Evolutionary conservation across 441 rosid species (phyloP).

Genomic region (Dalechampia spathulata): DNA sequence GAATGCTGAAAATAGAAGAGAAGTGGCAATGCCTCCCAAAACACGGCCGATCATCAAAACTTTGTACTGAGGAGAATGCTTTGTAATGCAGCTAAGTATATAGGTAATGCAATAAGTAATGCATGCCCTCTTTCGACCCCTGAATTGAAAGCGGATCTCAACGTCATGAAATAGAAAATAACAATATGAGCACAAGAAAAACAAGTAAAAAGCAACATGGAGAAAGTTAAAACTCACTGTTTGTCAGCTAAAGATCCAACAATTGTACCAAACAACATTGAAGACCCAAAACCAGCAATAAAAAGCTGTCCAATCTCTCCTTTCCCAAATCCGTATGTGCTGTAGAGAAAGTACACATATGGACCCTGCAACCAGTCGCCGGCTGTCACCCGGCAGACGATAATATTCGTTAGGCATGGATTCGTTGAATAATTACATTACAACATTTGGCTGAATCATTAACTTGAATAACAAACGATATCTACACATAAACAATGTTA

Average conservation of each 20-base stretch:
- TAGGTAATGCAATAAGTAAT: slow-evolving; percentile 82
- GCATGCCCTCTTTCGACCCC: slow-evolving; percentile 94
- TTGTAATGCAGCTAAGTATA: slow-evolving; percentile 83
- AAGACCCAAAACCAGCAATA: too few relatives aligned
- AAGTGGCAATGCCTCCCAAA: slow-evolving; percentile 91
- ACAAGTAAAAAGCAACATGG: slow-evolving; percentile 1
- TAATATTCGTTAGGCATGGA: too few relatives aligned
- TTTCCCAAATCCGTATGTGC: too few relatives aligned
- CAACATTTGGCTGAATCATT: too few relatives aligned
- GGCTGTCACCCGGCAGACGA: too few relatives aligned
- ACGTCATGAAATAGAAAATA: slow-evolving; percentile 5
- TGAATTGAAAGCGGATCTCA: slow-evolving; percentile 15
- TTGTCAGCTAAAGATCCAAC: slow-evolving; percentile 87
- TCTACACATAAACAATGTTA: too few relatives aligned
- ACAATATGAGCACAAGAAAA: slow-evolving; percentile 2
- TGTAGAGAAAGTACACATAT: too few relatives aligned
- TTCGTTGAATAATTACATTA: too few relatives aligned
- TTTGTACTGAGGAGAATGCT: slow-evolving; percentile 84
- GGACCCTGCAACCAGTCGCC: too few relatives aligned
- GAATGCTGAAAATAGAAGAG: slow-evolving; percentile 82
- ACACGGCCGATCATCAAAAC: slow-evolving; percentile 84
- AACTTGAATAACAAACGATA: too few relatives aligned
- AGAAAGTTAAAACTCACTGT: slow-evolving; percentile 48
- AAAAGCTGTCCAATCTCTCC: too few relatives aligned
- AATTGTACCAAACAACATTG: too few relatives aligned